Evolutionary conservation across 352 stramenopile genomes (phyloP), one percentile per base, ranked within the genome.

Genomic region (Phytopythium sindhum): DNA sequence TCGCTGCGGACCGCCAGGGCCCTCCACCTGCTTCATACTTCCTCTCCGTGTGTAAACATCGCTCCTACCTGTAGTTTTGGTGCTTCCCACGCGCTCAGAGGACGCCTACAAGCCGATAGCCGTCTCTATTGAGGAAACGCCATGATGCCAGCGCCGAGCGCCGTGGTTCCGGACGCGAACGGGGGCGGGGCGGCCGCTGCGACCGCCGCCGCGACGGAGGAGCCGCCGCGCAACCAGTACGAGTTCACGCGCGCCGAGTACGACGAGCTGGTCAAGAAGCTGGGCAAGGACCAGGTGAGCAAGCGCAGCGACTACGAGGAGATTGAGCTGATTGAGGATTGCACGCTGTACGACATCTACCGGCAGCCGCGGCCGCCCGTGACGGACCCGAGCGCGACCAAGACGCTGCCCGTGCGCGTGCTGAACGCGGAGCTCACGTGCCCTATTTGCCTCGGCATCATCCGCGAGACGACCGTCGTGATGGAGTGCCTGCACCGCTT

Each of bases 401-500:
- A 81, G 55, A 86, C 77, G 54, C 60, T 96, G 26, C 75, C 79
- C 5, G 70, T 92, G 56, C 74, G 84, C 50, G 69, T 86, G 39
- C 74, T 97, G 0, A 90, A 93, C 57, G 78, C 86, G 26, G 84
- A 97, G 58, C 78, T 97, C 28, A 90, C 81, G 60, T 97, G 91
- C 60, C 88, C 89, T 14, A 85, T 97, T 51, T 97, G 91, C 61
- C 72, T 97, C 15, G 81, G 88, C 35, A 92, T 95, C 54, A 85
- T 95, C 63, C 78, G 79, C 59, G 78, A 89, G 55, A 93, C 89
- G n/a, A 81, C 82, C 53, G 89, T 96, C 21, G 90, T 97, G 15
- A 97, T 96, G 77, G 85, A 96, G 66, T 97, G 91, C 68, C 74
- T 97, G 52, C 91, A 97, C 68, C 84, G 91, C 44, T 97, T 97